These are phyloP conservation scores for Crithidia fasciculata DNA, from an alignment of 208 protist species.

Conservation along the genomic window DNA sequence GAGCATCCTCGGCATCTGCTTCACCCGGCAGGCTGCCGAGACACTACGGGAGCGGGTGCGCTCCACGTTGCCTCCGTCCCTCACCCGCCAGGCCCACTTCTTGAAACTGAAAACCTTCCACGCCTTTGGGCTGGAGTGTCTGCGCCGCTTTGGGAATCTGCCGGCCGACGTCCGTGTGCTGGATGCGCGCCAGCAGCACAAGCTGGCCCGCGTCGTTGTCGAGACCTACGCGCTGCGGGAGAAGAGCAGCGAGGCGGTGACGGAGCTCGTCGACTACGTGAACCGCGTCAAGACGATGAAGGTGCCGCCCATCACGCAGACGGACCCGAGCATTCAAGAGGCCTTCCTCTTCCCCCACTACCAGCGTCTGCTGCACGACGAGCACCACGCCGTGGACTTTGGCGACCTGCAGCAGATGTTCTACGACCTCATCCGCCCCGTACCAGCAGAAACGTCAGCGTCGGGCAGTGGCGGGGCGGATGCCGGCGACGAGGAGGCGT, in stretches of 20 bases:
- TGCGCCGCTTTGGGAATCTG: constrained; percentile 70
- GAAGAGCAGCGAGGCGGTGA: constrained; percentile 63
- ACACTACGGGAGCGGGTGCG: constrained; percentile 72
- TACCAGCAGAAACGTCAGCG: neutral
- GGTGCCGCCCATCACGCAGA: constrained; percentile 39
- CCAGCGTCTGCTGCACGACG: constrained; percentile 69
- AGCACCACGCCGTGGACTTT: constrained; percentile 81
- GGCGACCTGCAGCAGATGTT: constrained; percentile 85
- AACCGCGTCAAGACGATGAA: constrained; percentile 75
- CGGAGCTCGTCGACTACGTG: constrained; percentile 66
- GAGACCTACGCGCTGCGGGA: constrained; percentile 49
- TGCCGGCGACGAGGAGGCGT: neutral
- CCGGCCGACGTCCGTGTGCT: constrained; percentile 55
- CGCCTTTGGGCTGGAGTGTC: constrained; percentile 81
- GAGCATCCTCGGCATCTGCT: constrained; percentile 83
- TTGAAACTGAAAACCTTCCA: constrained; percentile 89
- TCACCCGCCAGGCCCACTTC: constrained; percentile 20
- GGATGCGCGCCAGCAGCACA: constrained; percentile 58
- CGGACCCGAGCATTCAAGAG: constrained; percentile 62
- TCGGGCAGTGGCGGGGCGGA: neutral
- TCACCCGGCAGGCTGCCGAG: constrained; percentile 85
- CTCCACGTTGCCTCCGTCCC: constrained; percentile 35
- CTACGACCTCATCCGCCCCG: constrained; percentile 54
- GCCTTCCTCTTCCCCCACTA: constrained; percentile 80
- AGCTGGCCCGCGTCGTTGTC: constrained; percentile 65